phyloP scores from a whole-genome alignment of 495 filamentous ascomycete species.

The Tuber melanosporum region DNA sequence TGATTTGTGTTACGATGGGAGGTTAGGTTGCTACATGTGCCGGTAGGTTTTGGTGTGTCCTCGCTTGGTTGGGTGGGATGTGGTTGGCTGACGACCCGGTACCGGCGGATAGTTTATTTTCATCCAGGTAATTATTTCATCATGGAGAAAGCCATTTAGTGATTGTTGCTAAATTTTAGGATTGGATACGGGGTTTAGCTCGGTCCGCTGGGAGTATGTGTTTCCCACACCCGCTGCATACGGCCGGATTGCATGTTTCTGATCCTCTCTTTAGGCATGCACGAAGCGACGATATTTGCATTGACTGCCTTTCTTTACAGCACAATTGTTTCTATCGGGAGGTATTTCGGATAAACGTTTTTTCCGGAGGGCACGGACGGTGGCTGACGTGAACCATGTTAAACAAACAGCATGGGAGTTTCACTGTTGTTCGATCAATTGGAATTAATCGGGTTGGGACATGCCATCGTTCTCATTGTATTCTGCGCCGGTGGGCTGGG shows the following conservation, averaged over 20 bases:
- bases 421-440: slow-evolving; percentile 66
- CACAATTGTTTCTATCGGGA: slow-evolving; percentile 61
- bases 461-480: slow-evolving; percentile 72
- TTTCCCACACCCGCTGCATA: not conserved
- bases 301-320: slow-evolving; percentile 76
- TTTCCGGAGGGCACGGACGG: not conserved
- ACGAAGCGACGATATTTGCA: slow-evolving; percentile 78
- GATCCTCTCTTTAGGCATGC: slow-evolving; percentile 34
- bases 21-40: slow-evolving; percentile 39
- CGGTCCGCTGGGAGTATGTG: slow-evolving; percentile 79
- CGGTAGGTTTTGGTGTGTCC: slow-evolving; percentile 9
- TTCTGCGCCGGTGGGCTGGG: slow-evolving; percentile 88
- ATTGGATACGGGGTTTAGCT: slow-evolving; percentile 44
- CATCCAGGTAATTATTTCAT: slow-evolving; percentile 54
- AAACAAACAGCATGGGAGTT: slow-evolving; percentile 68
- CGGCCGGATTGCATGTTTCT: slow-evolving; percentile 1
- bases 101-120: slow-evolving; percentile 69
- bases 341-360: slow-evolving; percentile 15
- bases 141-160: not conserved
- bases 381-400: not conserved
- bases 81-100: slow-evolving; percentile 7
- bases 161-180: not conserved
- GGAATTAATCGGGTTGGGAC: slow-evolving; percentile 62
- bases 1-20: not conserved
- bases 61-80: not conserved